Evolutionary conservation across 371 early-diverging fungal species (phyloP).

Genomic region (Saksenaea oblongispora): DNA sequence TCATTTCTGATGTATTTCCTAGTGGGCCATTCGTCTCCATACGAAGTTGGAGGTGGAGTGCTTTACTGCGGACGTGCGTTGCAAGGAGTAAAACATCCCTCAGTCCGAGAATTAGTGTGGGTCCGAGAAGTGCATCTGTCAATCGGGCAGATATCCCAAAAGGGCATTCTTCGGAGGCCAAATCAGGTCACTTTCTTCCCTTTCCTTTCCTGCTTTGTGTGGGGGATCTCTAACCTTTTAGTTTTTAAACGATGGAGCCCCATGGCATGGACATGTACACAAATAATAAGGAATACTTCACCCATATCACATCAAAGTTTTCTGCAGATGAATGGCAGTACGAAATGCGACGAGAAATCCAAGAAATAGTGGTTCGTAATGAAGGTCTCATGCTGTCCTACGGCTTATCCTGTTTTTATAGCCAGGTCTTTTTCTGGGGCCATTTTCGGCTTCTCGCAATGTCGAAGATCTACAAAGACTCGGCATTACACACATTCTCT

Average conservation of each 20-base stretch:
- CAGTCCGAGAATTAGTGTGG: too few relatives aligned
- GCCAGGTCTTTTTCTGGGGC: conserved; percentile 80
- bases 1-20: too few relatives aligned
- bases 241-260: not conserved
- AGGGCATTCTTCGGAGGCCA: not conserved
- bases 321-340: conserved; percentile 67
- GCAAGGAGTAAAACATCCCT: too few relatives aligned
- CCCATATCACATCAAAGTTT: conserved; percentile 10
- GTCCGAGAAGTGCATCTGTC: too few relatives aligned
- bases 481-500: conserved; percentile 77
- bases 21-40: too few relatives aligned
- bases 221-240: too few relatives aligned
- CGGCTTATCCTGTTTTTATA: conserved; percentile 10
- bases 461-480: conserved; percentile 44
- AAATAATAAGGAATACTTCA: not conserved
- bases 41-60: too few relatives aligned
- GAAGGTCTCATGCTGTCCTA: not conserved
- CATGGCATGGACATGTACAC: not conserved
- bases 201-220: not conserved
- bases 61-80: too few relatives aligned
- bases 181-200: not conserved
- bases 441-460: conserved; percentile 72
- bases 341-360: conserved; percentile 83
- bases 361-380: conserved; percentile 66
- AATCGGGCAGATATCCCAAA: not conserved